Evolutionary conservation across 2,329 filamentous ascomycete genomes (phyloP).

Genomic region (Orbilia ellipsospora): DNA sequence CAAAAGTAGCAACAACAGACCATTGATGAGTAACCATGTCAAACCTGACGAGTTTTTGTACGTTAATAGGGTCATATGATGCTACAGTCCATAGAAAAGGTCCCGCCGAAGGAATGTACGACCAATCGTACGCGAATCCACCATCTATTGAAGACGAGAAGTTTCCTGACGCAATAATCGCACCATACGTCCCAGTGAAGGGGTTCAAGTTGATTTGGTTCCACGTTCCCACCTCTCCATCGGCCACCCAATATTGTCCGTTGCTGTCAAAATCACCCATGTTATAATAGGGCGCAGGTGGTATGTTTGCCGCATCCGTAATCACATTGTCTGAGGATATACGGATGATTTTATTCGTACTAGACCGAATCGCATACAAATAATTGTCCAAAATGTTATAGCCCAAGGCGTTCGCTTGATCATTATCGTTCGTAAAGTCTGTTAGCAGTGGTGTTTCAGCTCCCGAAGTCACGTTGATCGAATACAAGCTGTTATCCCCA

Average conservation of each 20-base stretch:
- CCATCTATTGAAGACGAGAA: background rate
- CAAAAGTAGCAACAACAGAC: too few relatives aligned
- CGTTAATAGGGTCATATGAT: too few relatives aligned
- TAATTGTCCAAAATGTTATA: constrained; percentile 1
- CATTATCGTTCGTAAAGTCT: background rate
- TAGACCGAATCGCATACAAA: too few relatives aligned
- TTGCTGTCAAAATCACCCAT: constrained; percentile 4
- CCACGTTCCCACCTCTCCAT: too few relatives aligned
- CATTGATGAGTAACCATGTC: too few relatives aligned
- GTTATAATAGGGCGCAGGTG: background rate
- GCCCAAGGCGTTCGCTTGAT: background rate
- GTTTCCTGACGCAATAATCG: constrained; percentile 1
- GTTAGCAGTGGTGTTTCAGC: background rate
- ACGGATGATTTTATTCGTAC: too few relatives aligned
- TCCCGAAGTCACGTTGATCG: background rate
- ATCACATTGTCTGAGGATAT: too few relatives aligned
- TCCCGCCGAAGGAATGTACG: constrained; percentile 17
- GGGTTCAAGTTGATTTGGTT: too few relatives aligned
- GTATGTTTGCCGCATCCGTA: background rate
- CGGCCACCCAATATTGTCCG: background rate
- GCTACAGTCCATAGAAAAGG: constrained; percentile 17
- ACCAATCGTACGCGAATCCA: constrained; percentile 1
- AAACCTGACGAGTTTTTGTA: constrained; percentile 5
- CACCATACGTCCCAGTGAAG: too few relatives aligned
- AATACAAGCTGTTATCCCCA: background rate